phyloP scores from a whole-genome alignment of 495 filamentous ascomycete species.

The Aspergillus asperescens region DNA sequence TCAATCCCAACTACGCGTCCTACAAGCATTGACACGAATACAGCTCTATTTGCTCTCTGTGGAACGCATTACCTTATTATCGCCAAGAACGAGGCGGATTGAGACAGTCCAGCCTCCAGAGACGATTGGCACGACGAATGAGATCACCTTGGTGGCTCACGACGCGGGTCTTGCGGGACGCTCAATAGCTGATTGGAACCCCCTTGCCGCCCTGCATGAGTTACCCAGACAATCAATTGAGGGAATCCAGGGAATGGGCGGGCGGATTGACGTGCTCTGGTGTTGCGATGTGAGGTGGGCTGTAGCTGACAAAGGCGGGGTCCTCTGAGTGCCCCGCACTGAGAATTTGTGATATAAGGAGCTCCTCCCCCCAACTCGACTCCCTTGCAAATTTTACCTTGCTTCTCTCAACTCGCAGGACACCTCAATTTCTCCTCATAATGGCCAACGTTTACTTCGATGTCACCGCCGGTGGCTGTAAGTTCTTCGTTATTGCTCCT shows the following conservation, averaged over 20 bases:
- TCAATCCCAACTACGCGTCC: no score
- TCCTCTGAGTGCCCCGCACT: neutral
- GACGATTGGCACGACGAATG: neutral
- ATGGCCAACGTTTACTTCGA: conserved; percentile 8
- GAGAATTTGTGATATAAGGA: neutral
- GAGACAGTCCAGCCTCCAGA: neutral
- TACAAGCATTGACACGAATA: no score
- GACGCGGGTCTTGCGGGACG: neutral
- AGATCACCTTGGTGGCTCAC: neutral
- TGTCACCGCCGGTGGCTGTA: neutral
- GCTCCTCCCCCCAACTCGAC: neutral
- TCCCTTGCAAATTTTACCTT: neutral
- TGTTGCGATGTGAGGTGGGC: no score
- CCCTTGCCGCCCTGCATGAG: neutral
- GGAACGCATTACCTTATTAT: no score
- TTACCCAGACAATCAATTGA: no score
- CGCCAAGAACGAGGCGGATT: neutral
- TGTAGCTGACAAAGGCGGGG: neutral
- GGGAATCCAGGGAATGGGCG: no score
- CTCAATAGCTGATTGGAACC: neutral
- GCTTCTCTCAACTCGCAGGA: neutral
- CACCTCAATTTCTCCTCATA: neutral
- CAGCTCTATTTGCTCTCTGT: no score
- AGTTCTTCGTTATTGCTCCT: neutral
- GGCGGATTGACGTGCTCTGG: no score